Conservation (phyloP, 2,329 filamentous ascomycete genomes). For the Epichloe gansuensis region DNA sequence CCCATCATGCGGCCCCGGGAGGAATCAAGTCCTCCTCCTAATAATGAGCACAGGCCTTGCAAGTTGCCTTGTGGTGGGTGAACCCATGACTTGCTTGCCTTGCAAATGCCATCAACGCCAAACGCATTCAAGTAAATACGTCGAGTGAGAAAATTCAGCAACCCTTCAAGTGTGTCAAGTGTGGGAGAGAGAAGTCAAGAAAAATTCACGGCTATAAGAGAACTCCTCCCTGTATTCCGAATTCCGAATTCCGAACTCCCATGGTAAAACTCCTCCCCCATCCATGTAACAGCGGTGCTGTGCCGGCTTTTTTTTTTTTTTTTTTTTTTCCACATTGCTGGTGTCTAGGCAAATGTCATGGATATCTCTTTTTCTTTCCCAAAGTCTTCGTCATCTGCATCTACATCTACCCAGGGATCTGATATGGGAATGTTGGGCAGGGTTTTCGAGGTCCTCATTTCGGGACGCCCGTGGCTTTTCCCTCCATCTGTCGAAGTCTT, state of each 20-base stretch:
- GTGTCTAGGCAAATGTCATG: slow-evolving; percentile 62
- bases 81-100: too few relatives aligned
- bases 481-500: slow-evolving; percentile 15
- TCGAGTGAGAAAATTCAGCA: too few relatives aligned
- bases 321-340: too few relatives aligned
- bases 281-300: background rate
- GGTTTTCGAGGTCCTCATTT: slow-evolving; percentile 29
- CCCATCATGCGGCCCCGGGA: too few relatives aligned
- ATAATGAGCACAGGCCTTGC: too few relatives aligned
- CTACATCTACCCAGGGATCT: slow-evolving; percentile 60
- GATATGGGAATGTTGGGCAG: slow-evolving; percentile 36
- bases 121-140: background rate
- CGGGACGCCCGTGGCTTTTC: slow-evolving; percentile 17
- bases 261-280: background rate
- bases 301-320: background rate
- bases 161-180: too few relatives aligned
- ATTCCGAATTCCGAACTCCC: background rate
- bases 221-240: background rate
- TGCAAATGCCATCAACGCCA: slow-evolving; percentile 1
- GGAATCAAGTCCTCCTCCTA: too few relatives aligned
- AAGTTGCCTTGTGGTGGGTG: too few relatives aligned
- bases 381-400: slow-evolving; percentile 53
- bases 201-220: background rate
- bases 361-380: slow-evolving; percentile 62
- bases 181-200: background rate